These are phyloP conservation scores for Coemansia nantahalensis DNA, from an alignment of 192 early-diverging fungal genomes.

Conservation along the genomic window DNA sequence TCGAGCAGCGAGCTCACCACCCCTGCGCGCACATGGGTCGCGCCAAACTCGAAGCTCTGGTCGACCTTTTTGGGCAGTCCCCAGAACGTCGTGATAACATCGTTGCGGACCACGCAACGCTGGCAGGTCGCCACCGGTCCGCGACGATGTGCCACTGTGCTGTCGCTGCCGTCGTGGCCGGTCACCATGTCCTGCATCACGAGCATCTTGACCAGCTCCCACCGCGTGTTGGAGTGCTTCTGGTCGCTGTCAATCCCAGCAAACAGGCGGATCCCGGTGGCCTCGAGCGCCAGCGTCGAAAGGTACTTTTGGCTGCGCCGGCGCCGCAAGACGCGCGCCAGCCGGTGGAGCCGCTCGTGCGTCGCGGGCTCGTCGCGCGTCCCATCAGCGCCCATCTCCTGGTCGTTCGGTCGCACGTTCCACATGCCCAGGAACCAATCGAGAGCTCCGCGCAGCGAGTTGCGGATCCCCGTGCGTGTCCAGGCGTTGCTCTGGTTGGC, in stretches of 20 bases:
- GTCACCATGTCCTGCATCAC: constrained; percentile 52
- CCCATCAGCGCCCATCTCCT: too few species aligned
- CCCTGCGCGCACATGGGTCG: constrained; percentile 43
- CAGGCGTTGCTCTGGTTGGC: constrained; percentile 10
- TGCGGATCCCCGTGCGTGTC: constrained; percentile 21
- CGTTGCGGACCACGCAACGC: constrained; percentile 44
- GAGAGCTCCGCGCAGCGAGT: constrained; percentile 24
- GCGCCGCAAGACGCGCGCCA: constrained; percentile 9
- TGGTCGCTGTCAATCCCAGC: constrained; percentile 40
- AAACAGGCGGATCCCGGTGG: constrained; percentile 28
- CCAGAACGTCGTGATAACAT: constrained; percentile 53
- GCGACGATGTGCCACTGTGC: constrained; percentile 28
- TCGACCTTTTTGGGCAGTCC: constrained; percentile 47
- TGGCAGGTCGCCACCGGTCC: constrained; percentile 42
- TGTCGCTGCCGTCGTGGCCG: constrained; percentile 15
- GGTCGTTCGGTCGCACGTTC: constrained; percentile 6
- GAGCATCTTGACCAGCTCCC: constrained; percentile 52
- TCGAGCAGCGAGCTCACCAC: constrained; percentile 41
- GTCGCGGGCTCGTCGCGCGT: background rate
- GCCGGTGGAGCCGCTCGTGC: constrained; percentile 5
- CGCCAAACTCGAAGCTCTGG: constrained; percentile 39
- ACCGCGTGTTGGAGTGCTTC: constrained; percentile 49
- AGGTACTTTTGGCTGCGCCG: constrained; percentile 40
- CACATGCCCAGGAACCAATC: constrained; percentile 28
- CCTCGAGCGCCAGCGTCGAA: constrained; percentile 40